Evolutionary conservation across 2,329 filamentous ascomycete genomes (phyloP), one percentile per base, ranked within the genome.

Genomic region (Phyllosticta ampelicida): DNA sequence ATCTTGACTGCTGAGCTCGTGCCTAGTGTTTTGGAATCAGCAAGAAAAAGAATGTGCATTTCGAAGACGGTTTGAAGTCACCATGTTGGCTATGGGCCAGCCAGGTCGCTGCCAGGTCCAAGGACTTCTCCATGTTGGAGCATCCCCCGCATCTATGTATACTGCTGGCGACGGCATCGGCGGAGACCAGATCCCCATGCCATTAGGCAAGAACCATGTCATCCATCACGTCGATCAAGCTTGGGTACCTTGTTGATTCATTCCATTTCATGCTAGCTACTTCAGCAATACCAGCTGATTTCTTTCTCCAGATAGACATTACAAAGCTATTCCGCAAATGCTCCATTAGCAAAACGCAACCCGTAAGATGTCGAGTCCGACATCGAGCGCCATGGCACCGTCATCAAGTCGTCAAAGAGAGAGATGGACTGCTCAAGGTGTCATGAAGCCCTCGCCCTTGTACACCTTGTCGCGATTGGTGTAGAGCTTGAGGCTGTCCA

Each of bases 371-470:
- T 26, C 23, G 23, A 26, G 8, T 4, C 23, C 23, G 23, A 26
- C 23, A 26, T 8, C 8, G 23, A 26, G 23, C 23, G 23, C 23
- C 23, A 8, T 26, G 36, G 36, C 36, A 16, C 36, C 36, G 36
- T 44, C 36, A n/a, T 44, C 36, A 44, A 44, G 36, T 44, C 36
- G 36, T 44, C 2, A n/a, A n/a, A n/a, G 36, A 44, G n/a, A 44
- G 36, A n/a, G 36, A 44, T 8, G n/a, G 36, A 44, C 36, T n/a
- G 26, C 29, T 66, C 63, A 72, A 16, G 70, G 70, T 30, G 65
- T 54, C 70, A 72, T 71, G 62, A 70, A 71, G 2, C 70, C 70
- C 56, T 70, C 65, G 26, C 62, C 64, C 16, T 56, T 61, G 11
- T 44, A n/a, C 36, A 44, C 36, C 61, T 67, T 59, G 23, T 65